phyloP scores from a whole-genome alignment of 2,329 filamentous ascomycete species.

The Diaporthe ilicicola region DNA sequence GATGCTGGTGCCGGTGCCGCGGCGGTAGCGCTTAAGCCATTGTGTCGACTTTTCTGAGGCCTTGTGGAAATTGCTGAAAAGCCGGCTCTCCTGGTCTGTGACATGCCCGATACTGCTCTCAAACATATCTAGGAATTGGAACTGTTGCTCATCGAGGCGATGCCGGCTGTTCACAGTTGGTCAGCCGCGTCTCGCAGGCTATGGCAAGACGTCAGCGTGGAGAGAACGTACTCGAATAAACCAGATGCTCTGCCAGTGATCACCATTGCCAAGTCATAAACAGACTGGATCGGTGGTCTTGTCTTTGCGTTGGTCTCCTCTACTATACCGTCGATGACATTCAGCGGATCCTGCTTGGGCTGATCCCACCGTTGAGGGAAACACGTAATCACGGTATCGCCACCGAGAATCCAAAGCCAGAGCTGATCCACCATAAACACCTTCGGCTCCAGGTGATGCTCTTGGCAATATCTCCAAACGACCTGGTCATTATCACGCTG shows the following conservation, averaged over 20 bases:
- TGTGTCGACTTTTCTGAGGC: constrained; percentile 65
- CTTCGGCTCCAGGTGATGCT: constrained; percentile 56
- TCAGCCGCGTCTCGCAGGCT: background rate
- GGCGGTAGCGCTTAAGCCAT: constrained; percentile 57
- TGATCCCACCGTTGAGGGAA: constrained; percentile 68
- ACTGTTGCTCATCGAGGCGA: constrained; percentile 64
- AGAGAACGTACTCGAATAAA: constrained; percentile 56
- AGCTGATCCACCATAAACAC: constrained; percentile 76
- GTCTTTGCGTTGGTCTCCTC: constrained; percentile 73
- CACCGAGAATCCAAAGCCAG: constrained; percentile 70
- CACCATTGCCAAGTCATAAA: constrained; percentile 69
- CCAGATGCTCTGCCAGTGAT: constrained; percentile 69
- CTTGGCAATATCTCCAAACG: constrained; percentile 64
- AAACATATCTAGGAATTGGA: constrained; percentile 74
- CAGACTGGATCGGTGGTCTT: constrained; percentile 63
- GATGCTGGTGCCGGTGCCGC: constrained; percentile 15
- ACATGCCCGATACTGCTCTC: constrained; percentile 67
- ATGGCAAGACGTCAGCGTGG: no score
- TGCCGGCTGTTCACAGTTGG: constrained; percentile 47
- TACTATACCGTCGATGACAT: constrained; percentile 69
- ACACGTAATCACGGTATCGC: constrained; percentile 65
- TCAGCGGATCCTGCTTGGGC: constrained; percentile 68
- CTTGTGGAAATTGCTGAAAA: constrained; percentile 67
- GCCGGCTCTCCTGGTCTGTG: constrained; percentile 62
- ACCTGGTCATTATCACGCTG: constrained; percentile 70